A percentile compares a stretch with the other conserved stretches of the same genome.
Evolutionary conservation across 225 moss, liverwort and hornwort genomes (phyloP).

Genomic region (Asterella californica): DNA sequence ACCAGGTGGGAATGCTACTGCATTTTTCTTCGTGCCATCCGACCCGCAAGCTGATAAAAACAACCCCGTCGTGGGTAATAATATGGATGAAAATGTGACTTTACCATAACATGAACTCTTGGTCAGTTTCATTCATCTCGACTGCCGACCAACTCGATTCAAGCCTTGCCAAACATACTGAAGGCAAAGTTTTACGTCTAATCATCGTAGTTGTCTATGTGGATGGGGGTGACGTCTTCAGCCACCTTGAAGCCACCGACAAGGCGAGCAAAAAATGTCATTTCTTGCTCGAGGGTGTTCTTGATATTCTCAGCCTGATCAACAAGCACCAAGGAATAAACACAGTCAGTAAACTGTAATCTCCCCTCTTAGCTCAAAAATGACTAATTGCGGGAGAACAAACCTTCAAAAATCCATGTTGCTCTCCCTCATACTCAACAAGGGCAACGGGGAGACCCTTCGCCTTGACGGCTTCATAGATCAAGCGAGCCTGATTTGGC

Average conservation of each 20-base stretch:
- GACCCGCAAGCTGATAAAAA: no score
- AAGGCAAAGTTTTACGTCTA: not conserved
- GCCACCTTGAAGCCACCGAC: constrained; percentile 78
- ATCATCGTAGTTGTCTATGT: constrained; percentile 71
- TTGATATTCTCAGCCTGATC: constrained; percentile 77
- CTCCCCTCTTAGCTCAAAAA: not conserved
- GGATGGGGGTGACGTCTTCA: constrained; percentile 68
- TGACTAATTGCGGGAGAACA: not conserved
- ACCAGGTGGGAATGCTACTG: no score
- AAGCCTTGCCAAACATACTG: no score
- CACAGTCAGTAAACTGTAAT: not conserved
- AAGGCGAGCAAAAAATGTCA: constrained; percentile 78
- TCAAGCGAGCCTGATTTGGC: constrained; percentile 78
- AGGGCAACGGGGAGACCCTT: constrained; percentile 84
- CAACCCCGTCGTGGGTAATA: no score
- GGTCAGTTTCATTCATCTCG: no score
- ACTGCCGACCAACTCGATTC: no score
- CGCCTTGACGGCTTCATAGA: constrained; percentile 74
- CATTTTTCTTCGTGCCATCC: no score
- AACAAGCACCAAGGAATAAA: not conserved
- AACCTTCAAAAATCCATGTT: constrained; percentile 79
- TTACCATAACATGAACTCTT: no score
- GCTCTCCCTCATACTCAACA: constrained; percentile 88
- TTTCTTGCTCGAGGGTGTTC: constrained; percentile 81
- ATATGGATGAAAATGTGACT: no score